phyloP scores from a whole-genome alignment of 2,329 filamentous ascomycete genomes.

The Sclerotinia trifoliorum region DNA sequence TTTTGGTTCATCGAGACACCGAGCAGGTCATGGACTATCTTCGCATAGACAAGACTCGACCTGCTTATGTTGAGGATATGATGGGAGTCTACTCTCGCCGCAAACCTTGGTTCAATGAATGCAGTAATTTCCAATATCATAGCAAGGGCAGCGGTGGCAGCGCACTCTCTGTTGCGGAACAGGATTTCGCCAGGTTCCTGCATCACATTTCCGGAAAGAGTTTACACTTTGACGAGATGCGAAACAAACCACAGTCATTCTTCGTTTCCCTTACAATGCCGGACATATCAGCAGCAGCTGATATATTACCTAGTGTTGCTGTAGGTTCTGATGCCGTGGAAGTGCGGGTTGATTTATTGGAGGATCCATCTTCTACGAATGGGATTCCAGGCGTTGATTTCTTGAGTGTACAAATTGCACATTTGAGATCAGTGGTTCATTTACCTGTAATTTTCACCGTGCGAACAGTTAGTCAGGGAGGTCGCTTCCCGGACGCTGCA shows the following conservation, averaged over 20 bases:
- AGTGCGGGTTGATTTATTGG: constrained; percentile 84
- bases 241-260: constrained; percentile 74
- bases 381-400: constrained; percentile 68
- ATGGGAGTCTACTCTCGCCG: constrained; percentile 85
- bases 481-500: constrained; percentile 77
- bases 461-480: constrained; percentile 81
- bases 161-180: constrained; percentile 38
- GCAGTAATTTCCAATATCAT: constrained; percentile 92
- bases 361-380: constrained; percentile 57
- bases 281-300: constrained; percentile 61
- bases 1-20: constrained; percentile 85
- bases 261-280: constrained; percentile 90
- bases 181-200: constrained; percentile 74
- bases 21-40: constrained; percentile 86
- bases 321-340: constrained; percentile 93
- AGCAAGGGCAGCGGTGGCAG: constrained; percentile 59
- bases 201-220: constrained; percentile 64
- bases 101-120: constrained; percentile 85
- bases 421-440: constrained; percentile 68
- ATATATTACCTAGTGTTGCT: constrained; percentile 68
- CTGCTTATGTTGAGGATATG: constrained; percentile 91
- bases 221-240: constrained; percentile 53
- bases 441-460: constrained; percentile 91
- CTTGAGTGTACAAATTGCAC: constrained; percentile 75
- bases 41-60: constrained; percentile 82